A percentile compares a stretch with the other conserved stretches of the same genome.
These are phyloP conservation scores for Phaseolus coccineus DNA, from an alignment of 331 rosid species.

Conservation along the genomic window DNA sequence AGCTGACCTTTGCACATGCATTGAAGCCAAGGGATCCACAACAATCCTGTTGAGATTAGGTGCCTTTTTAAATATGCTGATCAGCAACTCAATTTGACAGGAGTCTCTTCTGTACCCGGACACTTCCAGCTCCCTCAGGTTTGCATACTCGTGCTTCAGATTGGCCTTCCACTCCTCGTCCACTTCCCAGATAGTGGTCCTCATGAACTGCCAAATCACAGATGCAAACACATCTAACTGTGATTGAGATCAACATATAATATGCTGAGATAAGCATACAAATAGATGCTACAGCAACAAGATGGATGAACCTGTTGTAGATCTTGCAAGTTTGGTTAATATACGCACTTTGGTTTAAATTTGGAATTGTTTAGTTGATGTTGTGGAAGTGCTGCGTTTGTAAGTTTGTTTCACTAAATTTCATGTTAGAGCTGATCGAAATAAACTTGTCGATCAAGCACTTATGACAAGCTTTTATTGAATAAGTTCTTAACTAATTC, in stretches of 20 bases:
- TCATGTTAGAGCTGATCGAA: not conserved
- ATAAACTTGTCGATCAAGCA: not conserved
- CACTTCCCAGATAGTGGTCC: not conserved
- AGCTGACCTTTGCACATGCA: not conserved
- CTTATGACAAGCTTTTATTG: not conserved
- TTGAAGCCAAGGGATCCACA: conserved; percentile 22
- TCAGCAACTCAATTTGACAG: conserved; percentile 5
- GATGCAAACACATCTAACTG: not conserved
- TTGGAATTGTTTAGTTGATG: not conserved
- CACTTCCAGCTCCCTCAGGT: conserved; percentile 25
- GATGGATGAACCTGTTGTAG: not conserved
- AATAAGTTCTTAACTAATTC: not conserved
- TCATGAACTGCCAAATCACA: conserved; percentile 12
- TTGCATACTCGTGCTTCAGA: not conserved
- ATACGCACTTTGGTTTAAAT: not conserved
- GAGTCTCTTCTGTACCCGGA: conserved; percentile 34
- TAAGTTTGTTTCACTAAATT: not conserved
- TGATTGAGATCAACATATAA: not conserved
- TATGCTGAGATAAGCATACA: not conserved
- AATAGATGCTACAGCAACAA: not conserved
- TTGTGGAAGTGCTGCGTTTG: not conserved
- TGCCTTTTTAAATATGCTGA: not conserved
- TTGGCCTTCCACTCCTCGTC: not conserved
- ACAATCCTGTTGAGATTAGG: conserved; percentile 27
- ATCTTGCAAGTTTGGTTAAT: not conserved